A percentile compares a stretch with the other conserved stretches of the same genome.
These are phyloP conservation scores for Talaromyces amestolkiae DNA, from an alignment of 2,329 filamentous ascomycete species.

Conservation along the genomic window DNA sequence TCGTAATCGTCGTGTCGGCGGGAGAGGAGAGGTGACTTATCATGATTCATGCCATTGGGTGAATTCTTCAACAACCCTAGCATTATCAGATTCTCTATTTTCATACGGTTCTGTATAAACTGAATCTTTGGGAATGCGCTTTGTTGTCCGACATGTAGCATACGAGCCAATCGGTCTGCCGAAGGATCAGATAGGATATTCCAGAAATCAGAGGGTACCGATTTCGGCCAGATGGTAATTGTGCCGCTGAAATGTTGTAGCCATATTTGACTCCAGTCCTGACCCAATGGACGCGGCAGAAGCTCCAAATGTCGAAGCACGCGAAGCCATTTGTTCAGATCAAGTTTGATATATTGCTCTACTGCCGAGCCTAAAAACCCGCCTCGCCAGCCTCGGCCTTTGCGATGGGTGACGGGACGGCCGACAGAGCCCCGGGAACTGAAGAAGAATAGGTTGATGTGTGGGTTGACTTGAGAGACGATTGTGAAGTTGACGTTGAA, in stretches of 20 bases:
- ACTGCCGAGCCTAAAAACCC: constrained; percentile 89
- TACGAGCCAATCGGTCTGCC: constrained; percentile 70
- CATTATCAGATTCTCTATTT: constrained; percentile 69
- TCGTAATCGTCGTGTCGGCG: constrained; percentile 25
- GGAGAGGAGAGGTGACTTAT: constrained; percentile 30
- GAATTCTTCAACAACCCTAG: constrained; percentile 49
- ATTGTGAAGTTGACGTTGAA: constrained; percentile 99
- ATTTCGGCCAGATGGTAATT: constrained; percentile 93
- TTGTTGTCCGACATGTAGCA: constrained; percentile 88
- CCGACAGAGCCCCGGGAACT: constrained; percentile 88
- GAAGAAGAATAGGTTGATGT: constrained; percentile 99
- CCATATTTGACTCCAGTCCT: constrained; percentile 97
- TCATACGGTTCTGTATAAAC: constrained; percentile 83
- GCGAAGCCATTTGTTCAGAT: constrained; percentile 96
- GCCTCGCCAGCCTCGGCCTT: constrained; percentile 90
- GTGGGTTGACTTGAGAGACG: constrained; percentile 83
- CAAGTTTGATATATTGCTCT: constrained; percentile 93
- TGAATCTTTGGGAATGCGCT: constrained; percentile 87
- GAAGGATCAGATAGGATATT: constrained; percentile 84
- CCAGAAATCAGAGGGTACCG: constrained; percentile 72
- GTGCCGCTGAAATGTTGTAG: constrained; percentile 92
- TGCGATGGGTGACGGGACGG: constrained; percentile 87
- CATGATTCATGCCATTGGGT: neutral
- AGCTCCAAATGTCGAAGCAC: constrained; percentile 90
- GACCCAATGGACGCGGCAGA: constrained; percentile 81